Evolutionary conservation across 2,329 filamentous ascomycete genomes (phyloP).

Genomic region (Calonectria pteridis): DNA sequence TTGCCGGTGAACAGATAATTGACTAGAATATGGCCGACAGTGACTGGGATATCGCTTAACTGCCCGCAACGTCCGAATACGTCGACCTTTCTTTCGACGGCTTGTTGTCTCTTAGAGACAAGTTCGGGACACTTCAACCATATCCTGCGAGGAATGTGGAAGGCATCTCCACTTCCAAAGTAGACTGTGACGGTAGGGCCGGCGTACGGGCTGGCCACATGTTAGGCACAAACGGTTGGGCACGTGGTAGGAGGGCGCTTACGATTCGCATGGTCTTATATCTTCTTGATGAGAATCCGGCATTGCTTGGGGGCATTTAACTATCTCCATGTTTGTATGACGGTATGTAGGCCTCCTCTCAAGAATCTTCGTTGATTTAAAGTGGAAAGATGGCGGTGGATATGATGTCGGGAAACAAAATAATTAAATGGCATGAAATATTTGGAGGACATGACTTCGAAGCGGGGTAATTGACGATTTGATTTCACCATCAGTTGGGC

Average conservation of each 20-base stretch:
- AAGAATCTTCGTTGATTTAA: not conserved
- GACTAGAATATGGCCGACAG: not conserved
- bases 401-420: not conserved
- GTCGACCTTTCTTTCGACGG: not conserved
- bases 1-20: not conserved
- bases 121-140: not conserved
- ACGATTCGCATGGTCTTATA: not conserved
- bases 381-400: not conserved
- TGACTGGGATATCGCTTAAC: not conserved
- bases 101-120: not conserved
- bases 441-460: not conserved
- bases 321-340: not conserved
- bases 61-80: not conserved
- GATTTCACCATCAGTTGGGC: not conserved
- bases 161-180: not conserved
- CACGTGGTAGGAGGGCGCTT: not conserved
- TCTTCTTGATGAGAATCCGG: not conserved
- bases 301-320: not conserved
- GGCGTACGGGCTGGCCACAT: not conserved
- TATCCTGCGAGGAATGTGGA: not conserved
- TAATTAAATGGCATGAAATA: not conserved
- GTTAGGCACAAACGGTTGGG: not conserved
- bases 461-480: not conserved
- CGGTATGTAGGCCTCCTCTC: not conserved
- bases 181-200: not conserved